Percentiles rank a stretch among this genome's conserved stretches.
These are phyloP conservation scores for Eucalyptus marginata DNA, from an alignment of 345 rosid genomes.

Conservation along the genomic window DNA sequence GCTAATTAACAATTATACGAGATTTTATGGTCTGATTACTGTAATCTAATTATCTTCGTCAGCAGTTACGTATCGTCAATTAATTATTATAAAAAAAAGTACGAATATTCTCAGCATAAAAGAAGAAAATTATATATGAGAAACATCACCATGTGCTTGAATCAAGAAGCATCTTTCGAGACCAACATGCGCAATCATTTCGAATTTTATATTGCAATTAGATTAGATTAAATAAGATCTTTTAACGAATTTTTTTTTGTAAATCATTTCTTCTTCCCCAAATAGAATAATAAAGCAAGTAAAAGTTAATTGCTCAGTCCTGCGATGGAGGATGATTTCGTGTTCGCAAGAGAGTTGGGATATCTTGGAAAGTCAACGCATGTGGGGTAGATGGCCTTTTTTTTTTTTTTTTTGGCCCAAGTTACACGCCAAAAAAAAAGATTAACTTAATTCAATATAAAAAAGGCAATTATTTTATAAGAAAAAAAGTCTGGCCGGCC, in stretches of 20 bases:
- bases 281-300: background rate
- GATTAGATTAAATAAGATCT: background rate
- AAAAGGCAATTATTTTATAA: background rate
- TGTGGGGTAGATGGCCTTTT: background rate
- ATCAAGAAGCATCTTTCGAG: background rate
- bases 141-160: background rate
- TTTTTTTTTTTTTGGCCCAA: background rate
- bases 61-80: background rate
- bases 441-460: background rate
- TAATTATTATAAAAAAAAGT: background rate
- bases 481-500: background rate
- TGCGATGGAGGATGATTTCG: background rate
- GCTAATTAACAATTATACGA: background rate
- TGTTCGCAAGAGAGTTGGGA: background rate
- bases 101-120: background rate
- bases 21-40: background rate
- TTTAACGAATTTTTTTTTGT: background rate
- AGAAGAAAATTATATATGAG: background rate
- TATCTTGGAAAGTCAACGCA: background rate
- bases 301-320: background rate
- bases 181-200: background rate
- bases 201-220: background rate
- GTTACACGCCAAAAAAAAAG: background rate
- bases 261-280: background rate
- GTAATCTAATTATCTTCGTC: background rate